Base-by-base conservation (phyloP, 2,329 filamentous ascomycete genomes). In the Xylaria sp. region DNA sequence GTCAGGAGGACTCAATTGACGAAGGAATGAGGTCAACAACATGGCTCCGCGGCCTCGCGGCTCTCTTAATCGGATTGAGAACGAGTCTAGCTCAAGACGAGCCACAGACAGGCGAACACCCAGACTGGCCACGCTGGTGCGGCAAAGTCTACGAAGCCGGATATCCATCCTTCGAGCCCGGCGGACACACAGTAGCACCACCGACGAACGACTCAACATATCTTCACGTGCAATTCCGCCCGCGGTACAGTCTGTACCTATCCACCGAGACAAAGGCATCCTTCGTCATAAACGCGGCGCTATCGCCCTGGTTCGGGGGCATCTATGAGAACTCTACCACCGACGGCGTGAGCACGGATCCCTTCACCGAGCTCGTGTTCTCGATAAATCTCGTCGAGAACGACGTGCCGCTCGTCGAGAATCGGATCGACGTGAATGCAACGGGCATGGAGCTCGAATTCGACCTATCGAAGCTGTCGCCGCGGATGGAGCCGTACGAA, bases 211-310 rank as follows among this genome's bases (percentile, higher is more conserved):
- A 36, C 67, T 72, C 42, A 70, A 77, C 80, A 3, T 79, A 81
- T 33, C 72, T 85, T 2, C 72, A 84, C 63, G 74, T 86, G 48
- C 82, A 83, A 59, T 79, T 85, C 71, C 78, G 79, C 40, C 81
- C 84, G 6, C 80, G 84, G 1, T 81, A 84, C 73, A 85, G 79
- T 73, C 77, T 86, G 53, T 86, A 85, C 60, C 76, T 86, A 2
- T 79, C 79, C 17, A 79, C 76, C 53, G 84, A 85, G 65, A 60
- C 70, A 3, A 68, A 73, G 3, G 84, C 79, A 2, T 80, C 83
- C 20, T 82, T 85, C 62, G 76, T 85, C 5, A 79, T 86, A 53
- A 79, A 82, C 26, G 82, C 83, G 1, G 77, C 73, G 7, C 69
- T 84, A 6, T 85, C 83, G 5, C 76, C 76, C 4, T 83, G 79